phyloP scores from a whole-genome alignment of 371 early-diverging fungal genomes.

The Apophysomyces variabilis region DNA sequence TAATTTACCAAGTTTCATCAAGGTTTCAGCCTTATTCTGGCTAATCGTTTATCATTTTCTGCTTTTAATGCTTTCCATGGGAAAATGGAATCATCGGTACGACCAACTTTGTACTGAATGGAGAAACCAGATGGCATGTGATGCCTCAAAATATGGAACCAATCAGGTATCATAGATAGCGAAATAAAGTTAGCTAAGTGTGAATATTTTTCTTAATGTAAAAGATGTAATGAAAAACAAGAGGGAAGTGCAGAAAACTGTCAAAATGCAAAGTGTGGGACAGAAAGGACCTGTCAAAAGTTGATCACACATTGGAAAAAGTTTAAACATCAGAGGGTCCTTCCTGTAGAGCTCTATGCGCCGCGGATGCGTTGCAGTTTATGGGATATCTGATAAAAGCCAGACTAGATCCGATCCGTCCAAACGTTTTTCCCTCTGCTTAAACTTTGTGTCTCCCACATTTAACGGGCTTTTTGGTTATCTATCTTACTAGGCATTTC shows the following conservation, averaged over 20 bases:
- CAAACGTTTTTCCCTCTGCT: neutral
- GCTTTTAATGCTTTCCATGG: neutral
- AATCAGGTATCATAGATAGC: constrained; percentile 1
- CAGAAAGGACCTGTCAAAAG: constrained; percentile 2
- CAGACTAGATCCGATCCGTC: constrained; percentile 11
- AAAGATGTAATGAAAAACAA: neutral
- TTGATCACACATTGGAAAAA: constrained; percentile 8
- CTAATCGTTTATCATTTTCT: constrained; percentile 12
- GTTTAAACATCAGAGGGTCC: constrained; percentile 8
- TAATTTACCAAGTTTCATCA: constrained; percentile 6
- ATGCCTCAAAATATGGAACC: constrained; percentile 10
- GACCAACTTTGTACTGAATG: constrained; percentile 1
- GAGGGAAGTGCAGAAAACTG: neutral
- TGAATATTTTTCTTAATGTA: neutral
- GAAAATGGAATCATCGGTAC: constrained; percentile 5
- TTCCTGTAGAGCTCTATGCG: constrained; percentile 6
- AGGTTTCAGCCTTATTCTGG: constrained; percentile 8
- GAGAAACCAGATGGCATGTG: constrained; percentile 1
- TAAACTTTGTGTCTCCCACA: neutral
- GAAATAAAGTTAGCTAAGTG: constrained; percentile 5
- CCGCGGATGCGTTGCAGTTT: constrained; percentile 11
- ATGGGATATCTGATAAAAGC: constrained; percentile 9
- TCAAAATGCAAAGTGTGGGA: constrained; percentile 5
- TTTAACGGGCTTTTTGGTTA: neutral
- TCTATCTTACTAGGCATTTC: neutral